Conservation (phyloP, 768 basidiomycete genomes). For the Phlegmacium glaucopus region DNA sequence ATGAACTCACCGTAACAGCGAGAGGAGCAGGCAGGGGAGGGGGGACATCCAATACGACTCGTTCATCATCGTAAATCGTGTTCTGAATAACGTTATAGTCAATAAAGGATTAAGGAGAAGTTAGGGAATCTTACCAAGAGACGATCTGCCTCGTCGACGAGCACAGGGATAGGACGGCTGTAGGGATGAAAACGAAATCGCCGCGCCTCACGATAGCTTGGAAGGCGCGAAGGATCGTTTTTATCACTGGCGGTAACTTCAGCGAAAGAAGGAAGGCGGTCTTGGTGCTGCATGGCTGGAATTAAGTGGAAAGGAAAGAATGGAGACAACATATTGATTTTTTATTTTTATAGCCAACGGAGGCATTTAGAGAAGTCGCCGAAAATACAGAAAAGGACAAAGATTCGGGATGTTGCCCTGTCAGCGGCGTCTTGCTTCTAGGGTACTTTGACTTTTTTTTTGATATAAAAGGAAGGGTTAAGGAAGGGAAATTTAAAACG, state of each 20-base stretch:
- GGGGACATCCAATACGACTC: constrained; percentile 15
- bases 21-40: constrained; percentile 1
- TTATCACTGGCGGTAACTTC: constrained; percentile 2
- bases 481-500: too few species aligned
- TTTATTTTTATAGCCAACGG: too few species aligned
- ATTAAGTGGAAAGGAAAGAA: too few species aligned
- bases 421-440: too few species aligned
- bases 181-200: constrained; percentile 6
- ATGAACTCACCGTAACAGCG: constrained; percentile 6
- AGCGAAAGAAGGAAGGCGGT: constrained; percentile 6
- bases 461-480: too few species aligned
- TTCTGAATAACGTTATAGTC: constrained; percentile 12
- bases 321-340: too few species aligned
- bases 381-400: too few species aligned
- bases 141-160: not conserved
- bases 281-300: not conserved
- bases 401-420: too few species aligned
- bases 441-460: too few species aligned
- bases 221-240: not conserved
- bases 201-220: constrained; percentile 4
- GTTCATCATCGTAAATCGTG: constrained; percentile 23
- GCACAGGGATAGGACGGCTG: not conserved
- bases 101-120: not conserved
- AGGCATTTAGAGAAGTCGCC: too few species aligned
- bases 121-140: not conserved